A percentile compares a stretch with the other conserved stretches of the same genome.
Conservation (phyloP, 208 protist genomes). For the Naegleria fowleri region DNA sequence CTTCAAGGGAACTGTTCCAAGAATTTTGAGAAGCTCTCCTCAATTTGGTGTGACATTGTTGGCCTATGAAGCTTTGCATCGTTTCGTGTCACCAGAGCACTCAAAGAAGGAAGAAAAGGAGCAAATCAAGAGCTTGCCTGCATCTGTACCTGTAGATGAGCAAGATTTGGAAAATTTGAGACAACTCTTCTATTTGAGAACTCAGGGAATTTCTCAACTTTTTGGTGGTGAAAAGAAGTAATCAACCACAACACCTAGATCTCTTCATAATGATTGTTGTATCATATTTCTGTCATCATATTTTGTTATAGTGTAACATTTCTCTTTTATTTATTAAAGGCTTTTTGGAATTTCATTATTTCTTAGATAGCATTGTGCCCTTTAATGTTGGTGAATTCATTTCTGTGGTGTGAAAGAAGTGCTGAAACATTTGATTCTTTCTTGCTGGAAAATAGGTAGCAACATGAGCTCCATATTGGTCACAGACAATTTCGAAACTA, state of each 20-base stretch:
- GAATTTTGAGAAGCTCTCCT: slow-evolving; percentile 48
- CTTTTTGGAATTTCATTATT: too few relatives aligned
- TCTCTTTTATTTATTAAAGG: too few relatives aligned
- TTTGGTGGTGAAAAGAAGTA: not conserved
- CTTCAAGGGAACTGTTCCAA: slow-evolving; percentile 49
- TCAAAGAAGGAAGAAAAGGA: not conserved
- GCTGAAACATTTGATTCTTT: not conserved
- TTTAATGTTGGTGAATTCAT: too few relatives aligned
- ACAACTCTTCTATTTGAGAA: slow-evolving; percentile 3
- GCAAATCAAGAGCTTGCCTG: not conserved
- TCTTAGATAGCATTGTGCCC: too few relatives aligned
- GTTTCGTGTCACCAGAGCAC: not conserved
- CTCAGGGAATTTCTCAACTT: not conserved
- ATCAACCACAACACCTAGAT: not conserved
- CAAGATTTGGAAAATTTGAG: not conserved
- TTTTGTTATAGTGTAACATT: too few relatives aligned
- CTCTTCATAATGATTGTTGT: too few relatives aligned
- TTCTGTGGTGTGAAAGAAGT: too few relatives aligned
- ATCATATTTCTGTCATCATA: too few relatives aligned
- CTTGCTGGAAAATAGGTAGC: not conserved
- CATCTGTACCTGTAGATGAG: slow-evolving; percentile 11
- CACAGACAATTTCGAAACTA: not conserved
- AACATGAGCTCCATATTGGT: slow-evolving; percentile 9
- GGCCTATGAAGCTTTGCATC: slow-evolving; percentile 49
- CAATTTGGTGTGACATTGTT: slow-evolving; percentile 61